phyloP scores from a whole-genome alignment of 2,329 filamentous ascomycete genomes.

The Rutstroemia sp. region DNA sequence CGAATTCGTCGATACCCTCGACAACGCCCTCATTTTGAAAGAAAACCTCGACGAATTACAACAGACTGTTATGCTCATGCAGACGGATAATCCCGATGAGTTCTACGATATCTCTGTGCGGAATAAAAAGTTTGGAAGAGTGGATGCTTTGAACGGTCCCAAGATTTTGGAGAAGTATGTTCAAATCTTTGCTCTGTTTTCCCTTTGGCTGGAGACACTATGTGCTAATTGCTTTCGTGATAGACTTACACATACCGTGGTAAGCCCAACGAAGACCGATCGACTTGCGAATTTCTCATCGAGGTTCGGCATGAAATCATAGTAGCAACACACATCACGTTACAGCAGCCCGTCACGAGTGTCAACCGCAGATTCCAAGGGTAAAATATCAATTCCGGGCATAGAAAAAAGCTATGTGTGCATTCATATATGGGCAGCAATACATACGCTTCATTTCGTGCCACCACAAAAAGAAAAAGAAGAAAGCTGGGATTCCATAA shows the following conservation, averaged over 20 bases:
- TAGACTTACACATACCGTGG: conserved; percentile 58
- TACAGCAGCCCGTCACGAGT: neutral
- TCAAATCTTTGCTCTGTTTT: neutral
- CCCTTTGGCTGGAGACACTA: neutral
- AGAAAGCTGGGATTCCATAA: neutral
- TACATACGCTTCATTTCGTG: conserved; percentile 5
- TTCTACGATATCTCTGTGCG: conserved; percentile 88
- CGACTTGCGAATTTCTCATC: conserved; percentile 69
- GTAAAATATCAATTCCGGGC: neutral
- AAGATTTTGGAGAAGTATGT: conserved; percentile 82
- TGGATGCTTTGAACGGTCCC: conserved; percentile 85
- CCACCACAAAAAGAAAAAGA: neutral
- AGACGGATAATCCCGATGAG: conserved; percentile 85
- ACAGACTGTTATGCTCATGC: conserved; percentile 85
- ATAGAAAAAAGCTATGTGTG: neutral
- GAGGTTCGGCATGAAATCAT: conserved; percentile 56
- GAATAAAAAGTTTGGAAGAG: conserved; percentile 89
- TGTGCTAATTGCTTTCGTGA: neutral
- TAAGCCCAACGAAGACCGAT: conserved; percentile 50
- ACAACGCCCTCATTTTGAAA: conserved; percentile 75
- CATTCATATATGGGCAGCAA: conserved; percentile 1
- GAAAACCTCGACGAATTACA: conserved; percentile 89
- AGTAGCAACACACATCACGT: neutral
- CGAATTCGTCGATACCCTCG: conserved; percentile 78
- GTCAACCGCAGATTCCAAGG: neutral